Percentiles rank a stretch among this genome's conserved stretches.
These are phyloP conservation scores for Quercus suber DNA, from an alignment of 306 rosid species.

Conservation along the genomic window DNA sequence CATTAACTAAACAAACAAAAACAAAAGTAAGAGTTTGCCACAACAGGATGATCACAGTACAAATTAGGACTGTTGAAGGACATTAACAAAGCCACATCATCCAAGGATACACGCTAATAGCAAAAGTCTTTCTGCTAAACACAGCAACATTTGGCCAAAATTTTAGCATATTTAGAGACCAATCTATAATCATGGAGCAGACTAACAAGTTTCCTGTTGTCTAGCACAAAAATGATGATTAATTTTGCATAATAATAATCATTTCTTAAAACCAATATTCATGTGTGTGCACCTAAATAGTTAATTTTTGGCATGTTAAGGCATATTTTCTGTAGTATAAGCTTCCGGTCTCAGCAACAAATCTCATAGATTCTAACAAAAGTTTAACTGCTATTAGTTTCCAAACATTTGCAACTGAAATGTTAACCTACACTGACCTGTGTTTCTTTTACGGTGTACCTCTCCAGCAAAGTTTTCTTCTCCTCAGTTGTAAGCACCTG, in stretches of 20 bases:
- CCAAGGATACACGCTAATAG: too few species aligned
- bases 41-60: too few species aligned
- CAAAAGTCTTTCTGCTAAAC: too few species aligned
- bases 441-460: slow-evolving; percentile 77
- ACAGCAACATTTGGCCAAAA: too few species aligned
- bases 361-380: not conserved
- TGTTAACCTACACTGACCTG: slow-evolving; percentile 47
- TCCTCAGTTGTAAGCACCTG: slow-evolving; percentile 54
- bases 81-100: too few species aligned
- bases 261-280: not conserved
- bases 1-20: too few species aligned
- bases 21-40: too few species aligned
- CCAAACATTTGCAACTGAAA: not conserved
- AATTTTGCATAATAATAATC: not conserved
- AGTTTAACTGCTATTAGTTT: not conserved
- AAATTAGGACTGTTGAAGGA: too few species aligned
- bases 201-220: not conserved
- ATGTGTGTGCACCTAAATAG: not conserved
- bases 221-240: not conserved
- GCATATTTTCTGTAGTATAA: not conserved
- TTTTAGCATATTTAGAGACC: too few species aligned
- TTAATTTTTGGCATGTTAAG: not conserved
- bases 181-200: not conserved
- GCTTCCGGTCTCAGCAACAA: not conserved
- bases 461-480: slow-evolving; percentile 80